Evolutionary conservation across 371 early-diverging fungal species (phyloP), one percentile per base, ranked within the genome.

Genomic region (Blastocladiella emersonii): DNA sequence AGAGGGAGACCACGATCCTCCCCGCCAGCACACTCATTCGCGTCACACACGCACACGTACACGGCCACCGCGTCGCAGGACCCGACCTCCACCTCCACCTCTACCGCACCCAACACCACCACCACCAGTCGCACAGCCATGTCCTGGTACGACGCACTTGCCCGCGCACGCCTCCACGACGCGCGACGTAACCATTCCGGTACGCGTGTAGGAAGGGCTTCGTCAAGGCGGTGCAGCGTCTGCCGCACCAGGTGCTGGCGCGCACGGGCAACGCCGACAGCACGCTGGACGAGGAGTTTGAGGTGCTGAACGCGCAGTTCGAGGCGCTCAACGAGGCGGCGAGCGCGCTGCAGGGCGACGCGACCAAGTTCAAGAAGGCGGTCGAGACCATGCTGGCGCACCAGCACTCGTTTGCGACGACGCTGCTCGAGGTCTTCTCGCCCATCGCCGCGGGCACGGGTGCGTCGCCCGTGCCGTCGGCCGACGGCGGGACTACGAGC

Each of bases 351-450:
- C 66, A 80, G 30, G 77, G 75, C 27, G 89, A 89, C 61, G 84
- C 89, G 19, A 71, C 76, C 61, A 80, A 82, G 62, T 90, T 85
- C 72, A 85, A 89, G 63, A 89, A 92, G 71, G 77, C 79, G 56
- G 70, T 92, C 44, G 68, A 84, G 10, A 73, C 83, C 83, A 73
- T 87, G 73, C 70, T 90, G 61, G 75, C 77, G 34, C 83, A 87
- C 65, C 88, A 89, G 69, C 79, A 78, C 12, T 72, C 77, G 53
- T 82, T 89, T 74, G 85, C 87, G n/a, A 68, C 77, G 6, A 75
- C 76, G 41, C 69, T 89, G 57, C 66, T 77, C 4, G 76, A 83
- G 43, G 78, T 88, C n/a, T 86, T 85, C 56, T 39, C 43, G 53
- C 70, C 74, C 44, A 62, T 60, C 30, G 48, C 34, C 43, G 49